Conservation (phyloP, 768 basidiomycete genomes). For the Lactifluus piperatus region DNA sequence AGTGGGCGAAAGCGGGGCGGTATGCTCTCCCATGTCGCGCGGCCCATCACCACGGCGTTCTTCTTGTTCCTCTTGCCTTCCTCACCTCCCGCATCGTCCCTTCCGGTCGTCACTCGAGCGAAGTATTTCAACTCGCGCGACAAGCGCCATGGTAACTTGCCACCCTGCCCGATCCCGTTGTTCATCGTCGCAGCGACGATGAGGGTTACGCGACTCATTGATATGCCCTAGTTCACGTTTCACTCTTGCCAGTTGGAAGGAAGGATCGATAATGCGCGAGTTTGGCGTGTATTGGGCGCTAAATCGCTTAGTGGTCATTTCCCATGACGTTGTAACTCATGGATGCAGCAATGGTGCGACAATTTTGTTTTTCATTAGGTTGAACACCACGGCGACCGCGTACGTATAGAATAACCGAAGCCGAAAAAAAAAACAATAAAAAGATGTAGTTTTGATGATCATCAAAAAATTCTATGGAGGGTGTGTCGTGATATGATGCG, state of each 20-base stretch:
- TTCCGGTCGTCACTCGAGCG: slow-evolving; percentile 60
- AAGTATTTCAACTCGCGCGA: slow-evolving; percentile 91
- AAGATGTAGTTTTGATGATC: too few species aligned
- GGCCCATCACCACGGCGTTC: slow-evolving; percentile 90
- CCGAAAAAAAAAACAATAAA: too few species aligned
- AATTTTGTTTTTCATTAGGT: too few species aligned
- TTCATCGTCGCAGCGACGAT: slow-evolving; percentile 85
- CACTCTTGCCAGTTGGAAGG: not conserved
- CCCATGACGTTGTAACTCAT: too few species aligned
- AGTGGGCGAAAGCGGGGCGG: slow-evolving; percentile 79
- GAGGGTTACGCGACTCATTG: slow-evolving; percentile 42
- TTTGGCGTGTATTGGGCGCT: not conserved
- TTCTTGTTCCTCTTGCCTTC: slow-evolving; percentile 19
- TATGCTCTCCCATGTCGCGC: slow-evolving; percentile 97
- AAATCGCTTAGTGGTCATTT: too few species aligned
- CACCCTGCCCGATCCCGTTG: slow-evolving; percentile 81
- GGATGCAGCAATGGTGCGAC: too few species aligned
- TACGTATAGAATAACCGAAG: too few species aligned
- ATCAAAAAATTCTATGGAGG: too few species aligned
- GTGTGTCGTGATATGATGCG: too few species aligned
- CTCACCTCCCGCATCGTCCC: slow-evolving; percentile 34
- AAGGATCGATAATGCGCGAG: not conserved
- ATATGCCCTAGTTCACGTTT: not conserved
- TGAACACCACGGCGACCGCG: too few species aligned
- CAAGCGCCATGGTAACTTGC: slow-evolving; percentile 80